Base-by-base conservation (phyloP, 768 basidiomycete genomes). In the Mycena floridula region DNA sequence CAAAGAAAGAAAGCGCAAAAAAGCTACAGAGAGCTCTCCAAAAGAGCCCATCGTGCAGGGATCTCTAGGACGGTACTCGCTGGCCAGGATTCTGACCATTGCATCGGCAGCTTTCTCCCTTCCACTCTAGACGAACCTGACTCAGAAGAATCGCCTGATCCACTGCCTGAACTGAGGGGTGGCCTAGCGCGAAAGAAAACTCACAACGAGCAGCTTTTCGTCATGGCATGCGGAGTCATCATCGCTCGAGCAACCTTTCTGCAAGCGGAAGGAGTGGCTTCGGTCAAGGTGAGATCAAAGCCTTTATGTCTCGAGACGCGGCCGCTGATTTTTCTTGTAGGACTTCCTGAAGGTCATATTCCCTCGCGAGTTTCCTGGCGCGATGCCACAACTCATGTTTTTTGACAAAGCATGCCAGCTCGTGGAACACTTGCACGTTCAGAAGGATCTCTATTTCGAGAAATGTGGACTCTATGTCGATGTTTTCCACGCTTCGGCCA, bases 141-240 rank as follows among this genome's bases (percentile, higher is more conserved):
- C n/a, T 9, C 28, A 9, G n/a, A 9, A 9, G 28, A 30, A 30
- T n/a, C 9, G 28, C n/a, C 28, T 30, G n/a, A n/a, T 9, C n/a
- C 28, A 21, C 24, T 12, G 36, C 4, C 28, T 9, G 28, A 12
- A n/a, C 26, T 56, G 1, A 42, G 44, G 11, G 54, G 53, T 3
- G 36, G 39, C 15, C 53, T 53, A 32, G 30, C 46, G 0, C 37
- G 48, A 12, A 28, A 46, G 21, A 37, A 46, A 8, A 58, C 54
- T 15, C 50, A 59, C 48, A 52, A 58, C 37, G 35, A 58, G 37
- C 45, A 59, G 40, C 40, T 56, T 2, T 40, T 53, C n/a, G 56
- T 60, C 20, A n/a, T 23, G 0, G 42, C 53, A 1, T 59, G 58
- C 48, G 55, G 58, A 0, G 45, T 59, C 11, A 53, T 60, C 9